Evolutionary conservation across 202 grass and related monocot species (phyloP), one percentile per base, ranked within the genome.

Genomic region (Panicum virgatum): DNA sequence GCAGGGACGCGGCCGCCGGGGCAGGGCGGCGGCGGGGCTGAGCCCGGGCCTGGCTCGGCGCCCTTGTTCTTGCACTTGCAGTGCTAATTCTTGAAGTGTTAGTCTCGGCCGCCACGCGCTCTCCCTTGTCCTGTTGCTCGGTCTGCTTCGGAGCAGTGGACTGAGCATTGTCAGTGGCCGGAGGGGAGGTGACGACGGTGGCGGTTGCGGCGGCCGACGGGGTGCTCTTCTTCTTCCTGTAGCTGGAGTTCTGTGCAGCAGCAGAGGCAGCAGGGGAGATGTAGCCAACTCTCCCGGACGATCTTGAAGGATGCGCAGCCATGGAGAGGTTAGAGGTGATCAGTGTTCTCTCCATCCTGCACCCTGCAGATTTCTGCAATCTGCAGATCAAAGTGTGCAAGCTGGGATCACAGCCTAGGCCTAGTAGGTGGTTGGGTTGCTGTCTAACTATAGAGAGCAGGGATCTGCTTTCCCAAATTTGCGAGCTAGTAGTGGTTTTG

Each of bases 331-430:
- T 84, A 48, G 81, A 88, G 19, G 76, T 88, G 76, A 76, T 78
- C 58, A 88, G 62, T 66, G 81, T 78, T 69, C 81, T 73, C 76
- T 88, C 81, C 86, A 88, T 88, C 34, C 69, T 43, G 70, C 12
- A 75, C 39, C 1, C 59, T 73, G 69, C 57, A 52, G 80, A 40
- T 51, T 76, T 58, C 60, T 60, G 61, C n/a, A 69, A 32, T 6
- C 12, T 22, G 37, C 39, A 39, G 73, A 72, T 73, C 48, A 58
- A 47, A 50, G 26, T 5, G 26, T 29, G 12, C 32, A 3, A 19
- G 53, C 23, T 51, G 38, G 12, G 44, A 78, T 78, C 30, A 39
- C 20, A 52, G 44, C 29, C 37, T 71, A 29, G 22, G 29, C 5
- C 25, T 19, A 72, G 19, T 18, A 19, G 34, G 9, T 36, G 0